These are phyloP conservation scores for Ploettnerulaceae sp. DNA, from an alignment of 2,329 filamentous ascomycete species.

Conservation along the genomic window DNA sequence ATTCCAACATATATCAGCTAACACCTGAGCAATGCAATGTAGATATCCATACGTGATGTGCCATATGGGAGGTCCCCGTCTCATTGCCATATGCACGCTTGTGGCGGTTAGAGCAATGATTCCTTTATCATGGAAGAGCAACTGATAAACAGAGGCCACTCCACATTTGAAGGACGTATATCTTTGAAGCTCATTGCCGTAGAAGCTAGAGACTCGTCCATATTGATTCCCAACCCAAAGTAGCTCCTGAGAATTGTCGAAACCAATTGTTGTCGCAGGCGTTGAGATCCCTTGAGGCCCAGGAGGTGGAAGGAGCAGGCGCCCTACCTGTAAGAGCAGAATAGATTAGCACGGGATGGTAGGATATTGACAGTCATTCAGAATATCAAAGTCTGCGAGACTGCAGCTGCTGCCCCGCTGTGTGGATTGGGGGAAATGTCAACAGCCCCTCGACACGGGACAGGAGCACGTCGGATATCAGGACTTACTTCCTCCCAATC, in stretches of 20 bases:
- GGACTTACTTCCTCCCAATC: conserved; percentile 62
- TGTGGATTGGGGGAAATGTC: conserved; percentile 1
- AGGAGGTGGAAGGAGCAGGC: conserved; percentile 75
- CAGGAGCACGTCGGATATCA: neutral
- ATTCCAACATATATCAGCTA: conserved; percentile 23
- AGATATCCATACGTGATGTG: conserved; percentile 60
- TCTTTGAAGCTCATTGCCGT: conserved; percentile 74
- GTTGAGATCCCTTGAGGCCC: conserved; percentile 65
- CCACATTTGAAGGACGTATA: conserved; percentile 84
- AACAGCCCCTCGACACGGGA: neutral
- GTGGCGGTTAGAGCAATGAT: conserved; percentile 78
- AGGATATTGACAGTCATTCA: conserved; percentile 7
- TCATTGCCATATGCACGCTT: conserved; percentile 82
- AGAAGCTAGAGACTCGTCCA: conserved; percentile 84
- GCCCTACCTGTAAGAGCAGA: conserved; percentile 59
- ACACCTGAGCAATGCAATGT: neutral
- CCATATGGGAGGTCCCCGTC: conserved; percentile 82
- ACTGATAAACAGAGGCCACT: conserved; percentile 79
- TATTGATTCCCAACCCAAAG: conserved; percentile 89
- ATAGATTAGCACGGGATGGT: conserved; percentile 15
- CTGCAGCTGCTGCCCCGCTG: conserved; percentile 17
- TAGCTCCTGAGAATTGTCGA: conserved; percentile 84
- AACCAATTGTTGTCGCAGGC: conserved; percentile 74
- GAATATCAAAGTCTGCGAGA: conserved; percentile 13
- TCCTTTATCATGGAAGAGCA: conserved; percentile 87